Conservation (phyloP, 1,139 yeast species). For the Candida albicans region DNA sequence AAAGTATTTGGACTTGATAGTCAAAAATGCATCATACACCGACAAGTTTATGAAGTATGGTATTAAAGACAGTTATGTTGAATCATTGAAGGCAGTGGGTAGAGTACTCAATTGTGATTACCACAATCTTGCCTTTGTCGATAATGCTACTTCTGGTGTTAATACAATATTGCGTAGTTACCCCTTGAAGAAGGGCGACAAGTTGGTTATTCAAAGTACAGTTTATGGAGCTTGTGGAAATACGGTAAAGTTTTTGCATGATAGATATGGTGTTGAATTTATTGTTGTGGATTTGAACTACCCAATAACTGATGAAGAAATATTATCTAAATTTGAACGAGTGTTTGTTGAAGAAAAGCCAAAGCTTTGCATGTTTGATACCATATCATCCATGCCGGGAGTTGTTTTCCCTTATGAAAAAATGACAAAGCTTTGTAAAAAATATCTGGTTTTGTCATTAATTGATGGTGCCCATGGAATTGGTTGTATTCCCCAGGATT, state of each 20-base stretch:
- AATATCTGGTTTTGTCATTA: constrained; percentile 51
- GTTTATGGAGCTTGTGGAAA: constrained; percentile 60
- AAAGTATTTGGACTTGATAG: constrained; percentile 23
- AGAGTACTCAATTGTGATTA: constrained; percentile 44
- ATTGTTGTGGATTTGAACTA: constrained; percentile 47
- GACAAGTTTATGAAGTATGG: constrained; percentile 37
- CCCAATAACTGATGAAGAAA: constrained; percentile 50
- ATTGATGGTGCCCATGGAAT: constrained; percentile 76
- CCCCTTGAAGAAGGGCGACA: constrained; percentile 56
- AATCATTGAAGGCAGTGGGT: constrained; percentile 35
- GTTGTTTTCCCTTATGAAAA: constrained; percentile 55
- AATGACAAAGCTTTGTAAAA: constrained; percentile 47
- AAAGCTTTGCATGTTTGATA: constrained; percentile 57
- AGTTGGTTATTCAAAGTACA: constrained; percentile 50
- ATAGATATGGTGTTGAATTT: constrained; percentile 42
- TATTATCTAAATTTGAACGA: constrained; percentile 41
- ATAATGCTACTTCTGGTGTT: constrained; percentile 64
- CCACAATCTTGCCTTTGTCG: constrained; percentile 47
- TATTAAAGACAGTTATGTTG: constrained; percentile 23
- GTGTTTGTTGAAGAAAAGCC: constrained; percentile 25
- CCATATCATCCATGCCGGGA: constrained; percentile 66
- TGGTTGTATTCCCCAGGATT: constrained; percentile 48
- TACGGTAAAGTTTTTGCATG: constrained; percentile 48
- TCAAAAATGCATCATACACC: constrained; percentile 36
- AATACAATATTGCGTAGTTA: constrained; percentile 58